Percentiles rank a stretch among this genome's conserved stretches.
Conservation (phyloP, 2,329 filamentous ascomycete genomes). For the Aspergillus sp. region DNA sequence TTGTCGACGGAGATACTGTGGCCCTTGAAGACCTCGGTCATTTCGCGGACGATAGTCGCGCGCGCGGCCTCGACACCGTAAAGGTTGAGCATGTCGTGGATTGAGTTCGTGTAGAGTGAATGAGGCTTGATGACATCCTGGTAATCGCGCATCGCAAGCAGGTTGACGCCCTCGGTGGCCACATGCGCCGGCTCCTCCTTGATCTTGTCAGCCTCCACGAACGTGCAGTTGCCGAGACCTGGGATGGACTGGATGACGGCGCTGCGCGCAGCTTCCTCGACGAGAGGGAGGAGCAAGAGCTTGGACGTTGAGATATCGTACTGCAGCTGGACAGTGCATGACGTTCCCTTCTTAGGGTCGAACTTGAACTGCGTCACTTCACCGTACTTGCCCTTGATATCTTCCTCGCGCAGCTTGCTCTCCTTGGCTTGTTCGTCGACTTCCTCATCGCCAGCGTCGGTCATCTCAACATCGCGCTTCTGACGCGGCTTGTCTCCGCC, state of each 20-base stretch:
- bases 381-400: constrained; percentile 53
- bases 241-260: constrained; percentile 81
- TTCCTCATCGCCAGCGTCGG: constrained; percentile 30
- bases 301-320: constrained; percentile 76
- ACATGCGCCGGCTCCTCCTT: constrained; percentile 45
- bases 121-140: constrained; percentile 78
- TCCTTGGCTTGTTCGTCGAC: constrained; percentile 35
- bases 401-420: constrained; percentile 48
- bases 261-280: constrained; percentile 68
- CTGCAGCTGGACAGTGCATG: constrained; percentile 72
- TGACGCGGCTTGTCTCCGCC: constrained; percentile 30
- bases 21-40: constrained; percentile 73
- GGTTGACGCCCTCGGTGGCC: constrained; percentile 75
- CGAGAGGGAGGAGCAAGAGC: constrained; percentile 82
- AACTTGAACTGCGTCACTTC: constrained; percentile 72
- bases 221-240: constrained; percentile 64
- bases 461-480: constrained; percentile 28
- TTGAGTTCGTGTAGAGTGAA: constrained; percentile 83
- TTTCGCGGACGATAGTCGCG: constrained; percentile 74
- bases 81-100: constrained; percentile 68
- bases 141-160: constrained; percentile 83
- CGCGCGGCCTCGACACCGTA: constrained; percentile 95
- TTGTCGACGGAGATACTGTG: constrained; percentile 91
- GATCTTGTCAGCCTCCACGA: constrained; percentile 51
- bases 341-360: constrained; percentile 61